Conservation (phyloP, 768 basidiomycete genomes). For the Phanerochaete sordida region DNA sequence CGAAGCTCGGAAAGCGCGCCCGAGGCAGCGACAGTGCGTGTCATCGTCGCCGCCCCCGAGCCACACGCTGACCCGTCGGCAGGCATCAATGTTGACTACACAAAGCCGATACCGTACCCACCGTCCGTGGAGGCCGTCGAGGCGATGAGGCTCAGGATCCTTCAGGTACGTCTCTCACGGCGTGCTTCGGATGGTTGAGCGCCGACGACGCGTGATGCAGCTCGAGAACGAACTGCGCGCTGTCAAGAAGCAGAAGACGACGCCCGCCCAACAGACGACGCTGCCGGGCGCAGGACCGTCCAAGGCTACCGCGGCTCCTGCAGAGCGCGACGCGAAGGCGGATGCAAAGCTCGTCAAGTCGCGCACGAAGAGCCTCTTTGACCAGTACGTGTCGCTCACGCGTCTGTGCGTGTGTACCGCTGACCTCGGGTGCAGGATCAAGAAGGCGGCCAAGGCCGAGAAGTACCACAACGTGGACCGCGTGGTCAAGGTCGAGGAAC, state of each 20-base stretch:
- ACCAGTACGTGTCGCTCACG: slow-evolving; percentile 3
- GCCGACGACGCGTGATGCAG: neutral
- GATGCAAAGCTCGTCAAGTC: slow-evolving; percentile 11
- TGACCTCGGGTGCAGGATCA: neutral
- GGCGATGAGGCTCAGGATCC: slow-evolving; percentile 10
- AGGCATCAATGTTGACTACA: slow-evolving; percentile 1
- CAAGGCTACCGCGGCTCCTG: neutral
- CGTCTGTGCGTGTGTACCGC: too few relatives aligned
- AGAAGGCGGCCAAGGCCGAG: slow-evolving; percentile 12
- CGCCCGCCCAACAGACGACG: neutral
- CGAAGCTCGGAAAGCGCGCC: neutral
- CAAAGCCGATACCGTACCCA: slow-evolving; percentile 9
- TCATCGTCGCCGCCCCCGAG: neutral
- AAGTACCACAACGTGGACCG: slow-evolving; percentile 5
- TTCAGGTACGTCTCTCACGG: slow-evolving; percentile 1
- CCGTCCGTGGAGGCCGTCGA: slow-evolving; percentile 7
- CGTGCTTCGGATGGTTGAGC: neutral
- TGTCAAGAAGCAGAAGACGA: slow-evolving; percentile 10
- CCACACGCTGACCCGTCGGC: neutral
- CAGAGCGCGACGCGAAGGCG: neutral
- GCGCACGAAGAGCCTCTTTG: slow-evolving; percentile 9
- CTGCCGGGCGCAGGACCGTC: slow-evolving; percentile 2
- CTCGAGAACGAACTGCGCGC: slow-evolving; percentile 11
- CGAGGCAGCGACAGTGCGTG: neutral
- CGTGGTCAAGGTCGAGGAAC: slow-evolving; percentile 11